Base-by-base conservation (phyloP, 805 yeast genomes). In the Metschnikowia henanensis region DNA sequence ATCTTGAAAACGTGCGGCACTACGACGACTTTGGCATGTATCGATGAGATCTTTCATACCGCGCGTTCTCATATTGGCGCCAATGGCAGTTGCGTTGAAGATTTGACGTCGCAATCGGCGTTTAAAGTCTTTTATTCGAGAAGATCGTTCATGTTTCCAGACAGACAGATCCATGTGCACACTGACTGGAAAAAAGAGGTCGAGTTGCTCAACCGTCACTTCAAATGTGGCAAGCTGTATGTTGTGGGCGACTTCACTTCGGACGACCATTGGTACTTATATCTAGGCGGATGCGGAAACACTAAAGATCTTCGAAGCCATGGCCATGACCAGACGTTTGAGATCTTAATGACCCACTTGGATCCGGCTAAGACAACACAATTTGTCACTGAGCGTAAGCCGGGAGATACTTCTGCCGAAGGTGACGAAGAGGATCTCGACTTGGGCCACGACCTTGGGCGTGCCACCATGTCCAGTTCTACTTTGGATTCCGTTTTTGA, bases 1-100 rank as follows among this genome's bases (percentile, higher is more conserved):
- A 81, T 92, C 38, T 74, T 92, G 59, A 92, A 92, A 65, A 92
- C 99, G 5, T 92, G 99, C 63, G 99, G 99, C 6, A 91, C 97
- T 4, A 92, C 98, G 1, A 89, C 96, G 1, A 84, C 96, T 1
- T 73, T 92, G 45, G 77, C 81, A 19, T 92, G 97, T 52, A 65
- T 92, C 21, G 80, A 79, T 21, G 75, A 78, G 39, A 65, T 92
- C 39, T 78, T 87, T 49, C 77, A 78, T 36, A 53, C 55, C 13
- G 63, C 67, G 19, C 57, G 54, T 31, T 43, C 56, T 10, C 51
- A 47, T 34, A 26, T 43, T 15, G 46, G 35, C 12, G 25, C 25
- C 2, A 43, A 39, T 15, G 38, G 39, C 10, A 28, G 33, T 17
- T 30, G 28, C 6, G 28, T 23, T 8, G 39, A 29, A 12, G 15